Percentiles rank a stretch among this genome's conserved stretches.
These are phyloP conservation scores for Panicum virgatum DNA, from an alignment of 202 grass and related monocot species.

Conservation along the genomic window DNA sequence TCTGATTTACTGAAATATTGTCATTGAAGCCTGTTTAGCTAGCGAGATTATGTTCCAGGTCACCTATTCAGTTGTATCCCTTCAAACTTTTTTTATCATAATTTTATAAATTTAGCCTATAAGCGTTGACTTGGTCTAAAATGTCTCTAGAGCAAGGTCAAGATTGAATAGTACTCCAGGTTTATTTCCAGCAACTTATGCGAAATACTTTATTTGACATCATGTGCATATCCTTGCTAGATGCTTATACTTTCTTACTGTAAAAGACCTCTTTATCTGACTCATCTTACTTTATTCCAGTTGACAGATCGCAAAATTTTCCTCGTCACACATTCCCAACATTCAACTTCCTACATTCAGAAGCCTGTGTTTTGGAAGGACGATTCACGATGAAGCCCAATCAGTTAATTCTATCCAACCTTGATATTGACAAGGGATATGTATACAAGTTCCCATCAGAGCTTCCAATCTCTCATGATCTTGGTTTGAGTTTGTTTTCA, in stretches of 20 bases:
- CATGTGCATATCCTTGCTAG: background rate
- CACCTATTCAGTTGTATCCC: background rate
- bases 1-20: background rate
- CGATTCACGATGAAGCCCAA: constrained; percentile 59
- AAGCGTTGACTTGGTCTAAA: background rate
- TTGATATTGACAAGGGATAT: constrained; percentile 53
- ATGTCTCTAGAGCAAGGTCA: background rate
- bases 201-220: background rate
- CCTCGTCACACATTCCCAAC: constrained; percentile 26
- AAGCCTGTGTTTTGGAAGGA: constrained; percentile 4
- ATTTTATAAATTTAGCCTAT: background rate
- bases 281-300: constrained; percentile 17
- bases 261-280: constrained; percentile 21
- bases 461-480: constrained; percentile 58
- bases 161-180: background rate
- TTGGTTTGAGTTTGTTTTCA: constrained; percentile 58
- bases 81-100: background rate
- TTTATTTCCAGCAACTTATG: background rate
- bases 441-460: constrained; percentile 61
- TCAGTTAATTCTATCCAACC: constrained; percentile 48
- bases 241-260: background rate
- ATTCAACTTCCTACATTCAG: constrained; percentile 27
- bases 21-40: background rate
- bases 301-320: constrained; percentile 37
- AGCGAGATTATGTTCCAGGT: background rate